These are phyloP conservation scores for Apophysomyces elegans DNA, from an alignment of 371 early-diverging fungal genomes.

Conservation along the genomic window DNA sequence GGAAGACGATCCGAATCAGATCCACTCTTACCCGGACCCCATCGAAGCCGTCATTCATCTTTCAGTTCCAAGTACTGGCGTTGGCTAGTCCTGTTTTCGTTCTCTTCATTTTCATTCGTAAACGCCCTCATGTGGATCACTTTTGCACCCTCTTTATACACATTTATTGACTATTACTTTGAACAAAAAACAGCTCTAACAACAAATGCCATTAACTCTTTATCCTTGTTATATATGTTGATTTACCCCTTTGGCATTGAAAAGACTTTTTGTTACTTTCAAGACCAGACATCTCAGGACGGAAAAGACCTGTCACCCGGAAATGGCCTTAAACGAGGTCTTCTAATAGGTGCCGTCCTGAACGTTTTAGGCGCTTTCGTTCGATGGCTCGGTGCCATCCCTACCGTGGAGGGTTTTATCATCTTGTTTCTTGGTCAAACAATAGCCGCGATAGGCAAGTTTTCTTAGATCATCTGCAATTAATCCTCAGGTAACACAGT, in stretches of 20 bases:
- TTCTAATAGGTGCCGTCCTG: constrained; percentile 51
- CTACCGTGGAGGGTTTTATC: constrained; percentile 35
- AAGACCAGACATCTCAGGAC: constrained; percentile 21
- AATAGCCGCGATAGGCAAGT: constrained; percentile 51
- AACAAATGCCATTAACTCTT: constrained; percentile 50
- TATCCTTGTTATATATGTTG: constrained; percentile 54
- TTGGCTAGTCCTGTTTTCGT: constrained; percentile 47
- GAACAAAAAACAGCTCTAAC: constrained; percentile 25
- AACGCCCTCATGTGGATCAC: constrained; percentile 60
- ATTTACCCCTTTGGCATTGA: constrained; percentile 55
- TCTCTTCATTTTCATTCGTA: constrained; percentile 49
- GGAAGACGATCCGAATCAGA: no score
- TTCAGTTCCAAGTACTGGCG: constrained; percentile 22
- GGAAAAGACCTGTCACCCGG: constrained; percentile 21
- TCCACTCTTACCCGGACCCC: no score
- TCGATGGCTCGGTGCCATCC: constrained; percentile 50
- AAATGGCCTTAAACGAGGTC: constrained; percentile 46
- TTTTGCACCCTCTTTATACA: constrained; percentile 57
- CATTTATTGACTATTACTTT: constrained; percentile 53
- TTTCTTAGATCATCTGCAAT: neutral
- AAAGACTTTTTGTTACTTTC: constrained; percentile 49
- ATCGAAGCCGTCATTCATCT: neutral
- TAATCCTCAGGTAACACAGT: neutral
- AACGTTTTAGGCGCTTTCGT: constrained; percentile 44
- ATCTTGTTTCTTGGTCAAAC: constrained; percentile 51